phyloP scores from a whole-genome alignment of 2,329 filamentous ascomycete genomes.

The Penicillium sp. region DNA sequence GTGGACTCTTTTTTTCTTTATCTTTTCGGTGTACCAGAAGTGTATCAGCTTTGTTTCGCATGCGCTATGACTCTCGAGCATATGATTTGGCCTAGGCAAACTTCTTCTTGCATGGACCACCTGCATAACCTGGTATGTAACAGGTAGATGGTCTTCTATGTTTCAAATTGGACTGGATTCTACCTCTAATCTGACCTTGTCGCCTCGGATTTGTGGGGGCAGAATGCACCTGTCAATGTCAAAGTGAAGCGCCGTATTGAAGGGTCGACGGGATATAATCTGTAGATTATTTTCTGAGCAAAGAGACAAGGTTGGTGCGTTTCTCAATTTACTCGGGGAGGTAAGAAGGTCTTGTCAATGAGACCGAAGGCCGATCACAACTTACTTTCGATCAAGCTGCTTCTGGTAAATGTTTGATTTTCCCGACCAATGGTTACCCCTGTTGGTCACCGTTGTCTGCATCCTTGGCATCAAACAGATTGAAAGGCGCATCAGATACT shows the following conservation, averaged over 20 bases:
- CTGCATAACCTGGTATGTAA: neutral
- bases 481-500: neutral
- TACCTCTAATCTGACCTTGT: neutral
- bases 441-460: neutral
- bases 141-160: neutral
- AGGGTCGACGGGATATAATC: neutral
- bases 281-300: too few species aligned
- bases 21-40: neutral
- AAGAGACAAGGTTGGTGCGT: too few species aligned
- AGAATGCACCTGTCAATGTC: neutral
- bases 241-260: neutral
- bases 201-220: neutral
- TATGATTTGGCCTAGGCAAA: neutral
- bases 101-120: neutral
- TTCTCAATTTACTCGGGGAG: too few species aligned
- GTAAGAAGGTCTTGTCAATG: too few species aligned
- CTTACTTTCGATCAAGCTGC: neutral
- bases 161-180: neutral
- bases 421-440: neutral
- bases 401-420: neutral
- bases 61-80: neutral
- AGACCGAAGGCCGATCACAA: too few species aligned
- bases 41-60: neutral
- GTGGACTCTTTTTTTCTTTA: neutral
- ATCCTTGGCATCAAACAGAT: neutral